Base-by-base conservation (phyloP, 2,329 filamentous ascomycete species). In the Drechslera avenae region DNA sequence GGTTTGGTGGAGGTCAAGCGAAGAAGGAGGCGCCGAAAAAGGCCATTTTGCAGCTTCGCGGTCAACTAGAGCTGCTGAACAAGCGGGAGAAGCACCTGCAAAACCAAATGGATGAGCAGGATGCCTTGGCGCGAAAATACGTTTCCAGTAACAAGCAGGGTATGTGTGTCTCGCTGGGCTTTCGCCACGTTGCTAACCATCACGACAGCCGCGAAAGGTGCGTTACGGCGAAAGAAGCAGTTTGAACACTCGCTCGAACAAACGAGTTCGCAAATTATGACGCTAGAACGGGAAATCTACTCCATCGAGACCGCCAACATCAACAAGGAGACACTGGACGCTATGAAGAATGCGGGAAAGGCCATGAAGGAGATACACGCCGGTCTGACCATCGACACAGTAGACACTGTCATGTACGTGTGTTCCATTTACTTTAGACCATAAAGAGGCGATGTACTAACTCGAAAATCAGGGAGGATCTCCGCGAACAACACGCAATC, bases 301-400 rank as follows among this genome's bases (percentile, higher is more conserved):
- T 88, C 90, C 53, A 97, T 99, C 79, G 94, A 99, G 77, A 91
- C 92, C 39, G 94, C 94, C 56, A 99, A 97, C 74, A 97, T 99
- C 80, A 99, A 99, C 81, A 87, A 93, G 77, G 92, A 97, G 81
- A 99, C 94, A 10, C 81, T 97, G 59, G 84, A 88, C 62, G 93
- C 92, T 6, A 97, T 99, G 91, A 88, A 96, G 83, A 87, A 87
- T 71, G 93, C 94, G 9, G 86, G 90, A 60, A 79, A 86, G 54
- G 94, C 93, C 30, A 97, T 99, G 92, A 88, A 92, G 79, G 81
- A 87, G 59, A 99, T 99, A 65, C 91, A 97, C 73, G 88, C 86
- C 65, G 89, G 89, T 59, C 85, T 97, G 60, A 96, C 90, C 40
- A 89, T 94, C 58, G 91, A 97, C 66, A 94, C 95, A 78, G 93